Evolutionary conservation across 1,284 basidiomycete species (phyloP).

Genomic region (Pseudozyma flocculosa): DNA sequence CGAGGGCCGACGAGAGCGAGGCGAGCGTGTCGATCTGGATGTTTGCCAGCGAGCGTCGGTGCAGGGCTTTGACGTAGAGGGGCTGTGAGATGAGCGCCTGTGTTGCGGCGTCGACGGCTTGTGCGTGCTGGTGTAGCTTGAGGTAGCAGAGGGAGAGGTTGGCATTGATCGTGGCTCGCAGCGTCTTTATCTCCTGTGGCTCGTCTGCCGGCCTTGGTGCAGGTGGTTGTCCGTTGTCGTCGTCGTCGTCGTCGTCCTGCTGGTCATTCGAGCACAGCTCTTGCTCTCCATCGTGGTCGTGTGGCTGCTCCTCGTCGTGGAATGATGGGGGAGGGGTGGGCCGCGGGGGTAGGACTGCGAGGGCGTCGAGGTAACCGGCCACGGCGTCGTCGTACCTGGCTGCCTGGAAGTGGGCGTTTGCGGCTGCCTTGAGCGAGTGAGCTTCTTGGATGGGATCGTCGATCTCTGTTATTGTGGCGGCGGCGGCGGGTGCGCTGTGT

Average conservation of each 20-base stretch:
- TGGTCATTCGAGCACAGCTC: no score
- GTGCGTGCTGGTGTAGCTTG: conserved; percentile 65
- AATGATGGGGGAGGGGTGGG: neutral
- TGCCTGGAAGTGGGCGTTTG: conserved; percentile 29
- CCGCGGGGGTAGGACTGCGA: conserved; percentile 26
- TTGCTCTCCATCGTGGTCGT: no score
- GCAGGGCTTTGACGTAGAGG: conserved; percentile 79
- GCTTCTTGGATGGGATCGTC: conserved; percentile 9
- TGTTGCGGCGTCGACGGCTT: conserved; percentile 73
- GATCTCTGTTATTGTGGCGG: no score
- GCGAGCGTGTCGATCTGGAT: conserved; percentile 79
- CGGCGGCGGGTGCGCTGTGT: no score
- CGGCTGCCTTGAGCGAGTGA: conserved; percentile 30
- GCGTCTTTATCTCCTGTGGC: neutral
- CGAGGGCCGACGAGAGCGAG: conserved; percentile 75
- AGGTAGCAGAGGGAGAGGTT: conserved; percentile 79
- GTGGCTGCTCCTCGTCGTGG: neutral
- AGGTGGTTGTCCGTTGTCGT: no score
- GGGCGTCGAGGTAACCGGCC: conserved; percentile 33
- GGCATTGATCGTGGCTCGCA: conserved; percentile 63
- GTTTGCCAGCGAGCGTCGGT: conserved; percentile 80
- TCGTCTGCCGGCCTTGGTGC: no score
- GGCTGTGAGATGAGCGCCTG: conserved; percentile 78
- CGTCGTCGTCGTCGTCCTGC: no score
- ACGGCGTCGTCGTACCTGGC: conserved; percentile 36